Base-by-base conservation (phyloP, 2,329 filamentous ascomycete species). In the Madurella fahalii region DNA sequence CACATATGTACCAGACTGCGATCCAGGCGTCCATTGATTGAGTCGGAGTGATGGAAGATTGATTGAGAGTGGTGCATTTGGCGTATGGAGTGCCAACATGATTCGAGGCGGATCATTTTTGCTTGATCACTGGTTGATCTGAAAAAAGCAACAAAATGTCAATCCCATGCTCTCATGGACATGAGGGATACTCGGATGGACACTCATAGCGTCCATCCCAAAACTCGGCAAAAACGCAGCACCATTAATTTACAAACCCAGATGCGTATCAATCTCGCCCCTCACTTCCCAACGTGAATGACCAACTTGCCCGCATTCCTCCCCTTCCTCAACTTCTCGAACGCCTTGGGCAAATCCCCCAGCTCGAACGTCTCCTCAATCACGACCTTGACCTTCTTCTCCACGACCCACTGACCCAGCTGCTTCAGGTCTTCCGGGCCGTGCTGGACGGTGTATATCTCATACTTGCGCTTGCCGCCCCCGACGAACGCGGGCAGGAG, bases 231-330 rank as follows among this genome's bases (percentile, higher is more conserved):
- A 25, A 25, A 3, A 25, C 25, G 25, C 25, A 25, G 25, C 25
- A 25, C 7, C 25, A 25, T 25, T 25, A 25, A 4, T 25, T 11
- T 15, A 37, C 9, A 37, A 37, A 9, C 34, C 34, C 4, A 4
- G 34, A 37, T 12, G 34, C 11, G 9, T 11, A 11, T 25, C 4
- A 25, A 7, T 37, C 9, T n/a, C n/a, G n/a, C n/a, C n/a, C n/a
- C 34, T 52, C 49, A 52, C 48, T 59, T 56, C 25, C 37, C 57
- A 18, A 66, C 50, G 30, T 59, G 54, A 42, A 74, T 58, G 25
- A 87, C 72, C 58, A 87, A 69, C 70, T 87, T 87, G 0, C 84
- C 85, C 58, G 69, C 78, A 1, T 78, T 73, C 34, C 77, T 73
- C 0, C 78, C 78, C 0, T 71, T 77, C 69, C 79, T 83, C 62